Base-by-base conservation (phyloP, 148 eudicot genomes). In the Nepenthes mirabilis region DNA sequence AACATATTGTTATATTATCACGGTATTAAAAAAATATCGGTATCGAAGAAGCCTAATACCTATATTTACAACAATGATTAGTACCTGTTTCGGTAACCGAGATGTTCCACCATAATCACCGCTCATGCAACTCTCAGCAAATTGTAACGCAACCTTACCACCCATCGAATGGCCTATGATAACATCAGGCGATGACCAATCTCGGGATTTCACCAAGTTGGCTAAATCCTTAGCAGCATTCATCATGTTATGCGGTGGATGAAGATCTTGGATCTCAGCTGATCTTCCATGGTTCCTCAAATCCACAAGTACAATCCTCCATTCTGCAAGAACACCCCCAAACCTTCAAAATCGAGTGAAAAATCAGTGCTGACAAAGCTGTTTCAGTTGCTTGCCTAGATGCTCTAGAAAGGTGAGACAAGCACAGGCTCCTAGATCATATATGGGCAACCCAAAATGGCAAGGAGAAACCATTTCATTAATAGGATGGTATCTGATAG, bases 151-250 rank as follows among this genome's bases (percentile, higher is more conserved):
- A 55, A 93, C 91, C 75, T 93, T 93, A 12, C 99, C 99, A 10
- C 99, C 99, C 83, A 93, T 68, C 33, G 99, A 93, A 72, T 93
- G 99, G 14, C 99, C 99, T 2, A 93, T 79, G 49, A 93, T 85
- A 54, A 83, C 83, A 77, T 89, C 90, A 50, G 99, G 99, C 91
- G 89, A 93, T 57, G 61, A 76, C 99, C 99, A 93, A 62, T 87
- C 89, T 54, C 82, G 77, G 9, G 81, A 63, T 36, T 76, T 82
- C 37, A 93, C 80, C 80, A 89, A 68, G 67, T 86, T 68, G 12
- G 95, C 95, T 75, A 93, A 68, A 86, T 93, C 99, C 12, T 77
- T 80, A 2, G 99, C 96, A 70, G 96, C 91, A 81, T 77, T 93
- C 23, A 60, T 81, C 71, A 93, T 66, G 64, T 86, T 66, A 71